Evolutionary conservation across 2,329 filamentous ascomycete species (phyloP).

Genomic region (Penicillium sp.): DNA sequence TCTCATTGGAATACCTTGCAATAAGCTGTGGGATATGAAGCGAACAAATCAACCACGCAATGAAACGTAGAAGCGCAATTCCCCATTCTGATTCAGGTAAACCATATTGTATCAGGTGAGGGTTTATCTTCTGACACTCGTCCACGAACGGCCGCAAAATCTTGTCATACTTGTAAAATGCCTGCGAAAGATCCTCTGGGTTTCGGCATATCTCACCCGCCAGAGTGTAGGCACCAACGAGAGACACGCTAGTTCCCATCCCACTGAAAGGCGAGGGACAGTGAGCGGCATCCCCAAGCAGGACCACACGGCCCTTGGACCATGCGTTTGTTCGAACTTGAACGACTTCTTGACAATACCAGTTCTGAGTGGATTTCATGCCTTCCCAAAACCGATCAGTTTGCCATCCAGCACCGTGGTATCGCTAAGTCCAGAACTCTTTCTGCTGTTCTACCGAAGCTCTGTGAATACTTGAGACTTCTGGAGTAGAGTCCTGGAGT

Average conservation of each 20-base stretch:
- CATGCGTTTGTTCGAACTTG: slow-evolving; percentile 36
- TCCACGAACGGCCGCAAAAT: slow-evolving; percentile 25
- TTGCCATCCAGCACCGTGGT: slow-evolving; percentile 41
- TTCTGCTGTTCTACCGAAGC: slow-evolving; percentile 26
- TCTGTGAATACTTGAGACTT: slow-evolving; percentile 12
- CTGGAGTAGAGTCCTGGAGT: slow-evolving; percentile 10
- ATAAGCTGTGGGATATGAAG: slow-evolving; percentile 20
- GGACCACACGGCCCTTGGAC: slow-evolving; percentile 31
- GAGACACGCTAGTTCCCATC: slow-evolving; percentile 35
- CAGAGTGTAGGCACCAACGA: slow-evolving; percentile 54
- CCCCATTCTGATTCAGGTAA: slow-evolving; percentile 22
- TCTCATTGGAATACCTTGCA: slow-evolving; percentile 14
- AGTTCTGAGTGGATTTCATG: slow-evolving; percentile 44
- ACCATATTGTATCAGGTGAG: slow-evolving; percentile 9
- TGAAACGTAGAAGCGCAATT: slow-evolving; percentile 17
- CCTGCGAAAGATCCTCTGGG: slow-evolving; percentile 14
- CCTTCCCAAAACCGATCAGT: slow-evolving; percentile 36
- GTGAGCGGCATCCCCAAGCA: slow-evolving; percentile 45
- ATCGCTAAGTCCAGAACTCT: slow-evolving; percentile 27
- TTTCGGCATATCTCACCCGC: slow-evolving; percentile 49
- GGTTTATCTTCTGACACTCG: slow-evolving; percentile 20
- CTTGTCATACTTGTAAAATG: slow-evolving; percentile 24
- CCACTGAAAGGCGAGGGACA: slow-evolving; percentile 36
- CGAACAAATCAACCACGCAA: slow-evolving; percentile 12
- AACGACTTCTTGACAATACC: slow-evolving; percentile 44